These are phyloP conservation scores for Sarocladium oryzae DNA, from an alignment of 2,329 filamentous ascomycete species.

Conservation along the genomic window DNA sequence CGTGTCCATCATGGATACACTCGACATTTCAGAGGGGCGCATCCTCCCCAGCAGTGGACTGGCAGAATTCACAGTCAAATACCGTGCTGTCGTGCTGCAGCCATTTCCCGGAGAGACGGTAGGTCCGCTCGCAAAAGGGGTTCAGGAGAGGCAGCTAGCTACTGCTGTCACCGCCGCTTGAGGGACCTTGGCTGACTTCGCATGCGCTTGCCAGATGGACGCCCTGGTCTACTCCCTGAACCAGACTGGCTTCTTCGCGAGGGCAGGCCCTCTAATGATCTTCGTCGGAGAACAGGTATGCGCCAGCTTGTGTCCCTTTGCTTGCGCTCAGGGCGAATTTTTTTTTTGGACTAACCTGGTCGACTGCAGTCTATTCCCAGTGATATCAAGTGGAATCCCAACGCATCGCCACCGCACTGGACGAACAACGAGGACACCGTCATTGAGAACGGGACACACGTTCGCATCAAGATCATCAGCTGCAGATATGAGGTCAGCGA, in stretches of 20 bases:
- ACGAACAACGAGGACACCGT: constrained; percentile 91
- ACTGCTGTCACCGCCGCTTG: no score
- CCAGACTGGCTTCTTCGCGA: constrained; percentile 82
- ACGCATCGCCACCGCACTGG: constrained; percentile 93
- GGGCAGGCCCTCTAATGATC: constrained; percentile 69
- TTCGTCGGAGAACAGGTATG: constrained; percentile 80
- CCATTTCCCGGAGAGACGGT: constrained; percentile 98
- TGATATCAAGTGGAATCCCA: constrained; percentile 90
- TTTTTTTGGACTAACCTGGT: background rate
- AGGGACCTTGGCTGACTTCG: constrained; percentile 12
- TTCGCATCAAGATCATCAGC: constrained; percentile 91
- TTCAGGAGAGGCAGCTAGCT: no score
- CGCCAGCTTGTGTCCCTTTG: no score
- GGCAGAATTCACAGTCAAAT: constrained; percentile 91
- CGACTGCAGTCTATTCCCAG: constrained; percentile 70
- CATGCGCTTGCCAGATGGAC: constrained; percentile 65
- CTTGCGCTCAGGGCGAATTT: no score
- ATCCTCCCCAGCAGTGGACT: constrained; percentile 87
- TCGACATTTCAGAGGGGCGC: constrained; percentile 87
- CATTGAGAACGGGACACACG: constrained; percentile 88
- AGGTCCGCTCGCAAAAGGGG: no score
- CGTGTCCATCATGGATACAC: constrained; percentile 94
- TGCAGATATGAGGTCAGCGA: constrained; percentile 87
- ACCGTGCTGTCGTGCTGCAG: constrained; percentile 93
- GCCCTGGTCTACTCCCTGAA: constrained; percentile 90